Evolutionary conservation across 768 basidiomycete genomes (phyloP), one percentile per base, ranked within the genome.

Genomic region (Russula griseocarnosa): DNA sequence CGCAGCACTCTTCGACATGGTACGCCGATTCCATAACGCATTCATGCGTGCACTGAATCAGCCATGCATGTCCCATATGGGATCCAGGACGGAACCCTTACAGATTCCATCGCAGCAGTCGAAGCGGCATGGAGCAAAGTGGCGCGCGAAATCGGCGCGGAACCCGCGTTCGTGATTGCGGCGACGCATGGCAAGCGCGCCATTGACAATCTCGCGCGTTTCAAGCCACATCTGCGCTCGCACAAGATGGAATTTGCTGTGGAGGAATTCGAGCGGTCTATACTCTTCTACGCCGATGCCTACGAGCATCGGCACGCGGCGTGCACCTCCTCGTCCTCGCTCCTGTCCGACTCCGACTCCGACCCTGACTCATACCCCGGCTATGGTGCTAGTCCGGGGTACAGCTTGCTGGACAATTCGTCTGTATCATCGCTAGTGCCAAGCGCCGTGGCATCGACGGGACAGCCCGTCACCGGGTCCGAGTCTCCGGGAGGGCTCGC

Each of bases 101-200:
- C 87, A 49, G 86, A 89, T 72, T 87, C 86, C 20, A 89, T 89
- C 71, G 75, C 83, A 22, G 85, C 86, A 4, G 86, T 88, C 65
- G 86, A 89, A 72, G 86, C 86, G 3, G 88, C 88, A 4, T 49
- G 61, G 61, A 22, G 34, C 24, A 55, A 32, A 69, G 86, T 90
- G 50, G 87, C 88, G 2, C 75, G 76, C 56, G 86, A 88, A 71
- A 81, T 90, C 56, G 86, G 85, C 59, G 81, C 83, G 73, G 85
- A 87, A 73, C 85, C 86, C 8, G 78, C 79, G 61, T 78, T 82
- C 61, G 86, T 88, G 66, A 87, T 89, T 70, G 84, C 83, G 11
- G 84, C 85, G 44, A 89, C 87, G n/a, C 88, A 90, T 72, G 88
- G 88, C 70, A 85, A 87, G 71, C 85, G 88, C 65, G 88, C 87